phyloP scores from a whole-genome alignment of 2,329 filamentous ascomycete species.

The Teratosphaeria destructans region DNA sequence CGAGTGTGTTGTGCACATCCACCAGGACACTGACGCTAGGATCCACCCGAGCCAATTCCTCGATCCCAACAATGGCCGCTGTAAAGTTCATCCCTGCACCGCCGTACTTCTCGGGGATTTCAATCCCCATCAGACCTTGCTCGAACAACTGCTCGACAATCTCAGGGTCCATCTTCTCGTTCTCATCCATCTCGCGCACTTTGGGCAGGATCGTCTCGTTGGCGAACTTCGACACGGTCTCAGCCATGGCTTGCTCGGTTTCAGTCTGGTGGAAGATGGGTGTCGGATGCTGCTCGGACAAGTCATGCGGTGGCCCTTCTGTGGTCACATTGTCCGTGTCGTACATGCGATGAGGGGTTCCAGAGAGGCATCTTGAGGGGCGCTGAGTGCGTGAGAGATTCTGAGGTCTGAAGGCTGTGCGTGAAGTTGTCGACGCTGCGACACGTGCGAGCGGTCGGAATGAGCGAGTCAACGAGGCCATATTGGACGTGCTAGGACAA shows the following conservation, averaged over 20 bases:
- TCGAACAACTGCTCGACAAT: conserved; percentile 92
- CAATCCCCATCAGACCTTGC: conserved; percentile 92
- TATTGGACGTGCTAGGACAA: conserved; percentile 2
- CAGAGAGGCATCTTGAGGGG: conserved; percentile 32
- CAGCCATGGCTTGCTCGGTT: conserved; percentile 77
- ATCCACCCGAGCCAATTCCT: conserved; percentile 88
- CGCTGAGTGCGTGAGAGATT: conserved; percentile 6
- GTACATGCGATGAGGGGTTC: conserved; percentile 28
- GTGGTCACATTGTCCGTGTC: conserved; percentile 21
- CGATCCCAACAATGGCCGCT: conserved; percentile 86
- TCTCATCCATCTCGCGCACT: conserved; percentile 95
- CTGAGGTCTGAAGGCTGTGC: conserved; percentile 4
- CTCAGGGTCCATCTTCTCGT: conserved; percentile 79
- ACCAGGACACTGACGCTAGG: conserved; percentile 91
- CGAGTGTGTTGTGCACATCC: conserved; percentile 96
- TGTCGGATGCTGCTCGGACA: conserved; percentile 72
- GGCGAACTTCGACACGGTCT: conserved; percentile 84
- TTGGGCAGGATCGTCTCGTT: conserved; percentile 80
- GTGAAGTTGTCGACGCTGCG: conserved; percentile 12
- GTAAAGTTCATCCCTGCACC: conserved; percentile 99
- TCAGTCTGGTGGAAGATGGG: conserved; percentile 91
- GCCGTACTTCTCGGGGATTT: conserved; percentile 94
- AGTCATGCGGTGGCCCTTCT: conserved; percentile 38
- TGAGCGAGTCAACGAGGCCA: conserved; percentile 23
- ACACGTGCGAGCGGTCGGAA: conserved; percentile 25